Conservation (phyloP, 148 eudicot species). For the Amaranthus hypochondriacus region DNA sequence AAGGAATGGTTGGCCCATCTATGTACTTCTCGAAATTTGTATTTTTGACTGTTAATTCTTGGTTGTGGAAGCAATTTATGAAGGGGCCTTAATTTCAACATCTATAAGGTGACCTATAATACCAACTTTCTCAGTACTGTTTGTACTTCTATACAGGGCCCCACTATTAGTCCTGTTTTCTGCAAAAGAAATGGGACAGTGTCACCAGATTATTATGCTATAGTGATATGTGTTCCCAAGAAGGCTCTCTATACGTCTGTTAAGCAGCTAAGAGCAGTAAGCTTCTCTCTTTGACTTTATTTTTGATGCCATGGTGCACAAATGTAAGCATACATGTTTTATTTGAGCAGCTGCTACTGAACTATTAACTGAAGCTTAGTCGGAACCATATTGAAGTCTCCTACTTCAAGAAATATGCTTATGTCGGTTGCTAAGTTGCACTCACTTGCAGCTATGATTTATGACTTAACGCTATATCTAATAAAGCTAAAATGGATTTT, state of each 20-base stretch:
- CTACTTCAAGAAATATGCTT: not conserved
- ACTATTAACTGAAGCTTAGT: not conserved
- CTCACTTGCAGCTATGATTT: not conserved
- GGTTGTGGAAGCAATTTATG: too few relatives aligned
- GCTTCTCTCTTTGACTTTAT: conserved; percentile 13
- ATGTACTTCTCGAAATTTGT: too few relatives aligned
- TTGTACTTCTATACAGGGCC: conserved; percentile 55
- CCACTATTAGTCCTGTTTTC: conserved; percentile 82
- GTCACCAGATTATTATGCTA: conserved; percentile 62
- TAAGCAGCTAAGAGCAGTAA: conserved; percentile 79
- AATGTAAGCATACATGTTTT: not conserved
- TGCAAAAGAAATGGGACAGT: conserved; percentile 60
- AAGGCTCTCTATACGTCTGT: conserved; percentile 79
- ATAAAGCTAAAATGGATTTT: too few relatives aligned
- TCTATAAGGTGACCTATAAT: not conserved
- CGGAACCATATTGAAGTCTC: not conserved
- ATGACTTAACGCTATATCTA: not conserved
- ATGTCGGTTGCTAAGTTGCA: not conserved
- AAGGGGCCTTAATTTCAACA: not conserved
- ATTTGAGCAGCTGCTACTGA: not conserved
- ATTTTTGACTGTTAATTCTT: too few relatives aligned
- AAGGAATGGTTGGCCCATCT: not conserved
- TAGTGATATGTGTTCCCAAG: conserved; percentile 86
- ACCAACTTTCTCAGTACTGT: conserved; percentile 9
- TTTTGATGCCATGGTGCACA: conserved; percentile 4